Conservation (phyloP, 2,329 filamentous ascomycete genomes). For the Penicillium sp. region DNA sequence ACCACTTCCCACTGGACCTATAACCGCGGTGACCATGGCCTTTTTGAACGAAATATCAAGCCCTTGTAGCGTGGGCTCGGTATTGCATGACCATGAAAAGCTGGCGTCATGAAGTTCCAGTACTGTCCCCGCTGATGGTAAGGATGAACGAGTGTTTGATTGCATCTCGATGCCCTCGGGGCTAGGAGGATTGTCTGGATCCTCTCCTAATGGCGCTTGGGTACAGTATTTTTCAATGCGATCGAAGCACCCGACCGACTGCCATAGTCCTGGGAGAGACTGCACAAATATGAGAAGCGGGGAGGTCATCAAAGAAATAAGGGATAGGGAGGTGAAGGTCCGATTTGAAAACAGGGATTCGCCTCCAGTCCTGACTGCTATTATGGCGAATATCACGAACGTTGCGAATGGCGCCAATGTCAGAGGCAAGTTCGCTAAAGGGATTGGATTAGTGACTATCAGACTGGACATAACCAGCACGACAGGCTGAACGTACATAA, state of each 20-base stretch:
- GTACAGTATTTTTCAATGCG: background rate
- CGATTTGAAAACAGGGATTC: slow-evolving; percentile 23
- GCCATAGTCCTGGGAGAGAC: slow-evolving; percentile 35
- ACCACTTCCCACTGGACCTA: slow-evolving; percentile 25
- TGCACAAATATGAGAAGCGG: slow-evolving; percentile 27
- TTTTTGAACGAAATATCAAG: slow-evolving; percentile 11
- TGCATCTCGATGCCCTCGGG: slow-evolving; percentile 7
- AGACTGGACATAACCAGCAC: too few relatives aligned
- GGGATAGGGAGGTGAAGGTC: slow-evolving; percentile 31
- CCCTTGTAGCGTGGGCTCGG: slow-evolving; percentile 14
- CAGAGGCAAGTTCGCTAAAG: background rate
- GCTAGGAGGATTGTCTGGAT: background rate
- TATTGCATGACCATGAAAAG: slow-evolving; percentile 22
- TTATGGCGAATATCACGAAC: slow-evolving; percentile 15
- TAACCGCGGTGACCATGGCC: slow-evolving; percentile 15
- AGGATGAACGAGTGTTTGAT: slow-evolving; percentile 17
- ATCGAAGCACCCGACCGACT: background rate
- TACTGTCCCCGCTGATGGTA: background rate
- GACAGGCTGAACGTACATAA: slow-evolving; percentile 12
- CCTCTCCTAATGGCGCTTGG: slow-evolving; percentile 6
- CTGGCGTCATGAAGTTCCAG: slow-evolving; percentile 35
- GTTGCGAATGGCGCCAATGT: background rate
- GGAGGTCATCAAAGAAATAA: slow-evolving; percentile 28
- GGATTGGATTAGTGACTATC: background rate
- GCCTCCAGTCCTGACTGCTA: slow-evolving; percentile 16